Base-by-base conservation (phyloP, 129 eudicot species). In the Oenanthe sinensis region DNA sequence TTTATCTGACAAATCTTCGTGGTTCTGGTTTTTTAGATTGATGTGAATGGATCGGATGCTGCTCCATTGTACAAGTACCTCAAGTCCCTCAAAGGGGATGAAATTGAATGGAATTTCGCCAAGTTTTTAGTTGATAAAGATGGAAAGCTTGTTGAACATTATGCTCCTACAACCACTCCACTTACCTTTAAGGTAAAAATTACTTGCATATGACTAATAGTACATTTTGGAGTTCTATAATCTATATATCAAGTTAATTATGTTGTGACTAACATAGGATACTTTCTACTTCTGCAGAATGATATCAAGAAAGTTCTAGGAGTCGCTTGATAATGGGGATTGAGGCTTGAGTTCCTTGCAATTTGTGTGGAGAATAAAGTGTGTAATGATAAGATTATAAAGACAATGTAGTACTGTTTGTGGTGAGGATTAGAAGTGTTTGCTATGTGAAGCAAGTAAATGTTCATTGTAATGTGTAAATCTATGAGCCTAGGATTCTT, bases 161-260 rank as follows among this genome's bases (percentile, higher is more conserved):
- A 91, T 87, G 93, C 97, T 22, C 97, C 98, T 55, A 88, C 91
- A 45, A 89, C 96, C 26, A 81, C 93, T 89, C 98, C 98, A 68
- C 82, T 90, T 8, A 89, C 90, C 91, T 87, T 89, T 13, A 97
- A 93, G 97, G 98, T 93, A 85, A 85, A 81, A 1, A 8, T 11
- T 30, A 3, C 80, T 49, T 30, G 74, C 30, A 30, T 20, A 49
- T 30, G 2, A 8, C 2, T 46, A 12, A 10, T 33, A 28, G 71
- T 63, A 33, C 42, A 4, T 67, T 28, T 33, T 67, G 36, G 8
- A 67, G 33, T 36, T 20, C 14, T 63, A 26, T n/a, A 0, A 58
- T 58, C 52, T 0, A 48, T 14, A 3, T 55, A 20, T 20, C 28
- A 8, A 55, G 65, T 22, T 55, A 7, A 22, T 22, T 55, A 22